phyloP scores from a whole-genome alignment of 202 grass and related monocot species.

The Schoenoplectus triqueter region DNA sequence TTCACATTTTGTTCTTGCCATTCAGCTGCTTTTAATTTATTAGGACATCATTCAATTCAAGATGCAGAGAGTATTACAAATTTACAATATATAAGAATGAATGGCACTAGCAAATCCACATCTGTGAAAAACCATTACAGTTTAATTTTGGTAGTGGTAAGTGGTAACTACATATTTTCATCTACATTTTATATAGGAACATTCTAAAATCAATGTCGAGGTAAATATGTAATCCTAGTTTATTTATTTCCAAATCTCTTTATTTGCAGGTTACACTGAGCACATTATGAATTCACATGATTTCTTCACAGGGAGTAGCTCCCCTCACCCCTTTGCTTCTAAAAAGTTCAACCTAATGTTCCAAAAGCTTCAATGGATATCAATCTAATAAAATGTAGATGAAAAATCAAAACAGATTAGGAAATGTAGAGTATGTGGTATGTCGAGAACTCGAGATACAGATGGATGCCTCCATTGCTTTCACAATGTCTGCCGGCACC shows the following conservation, averaged over 20 bases:
- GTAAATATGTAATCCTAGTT: not conserved
- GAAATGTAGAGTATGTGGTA: constrained; percentile 80
- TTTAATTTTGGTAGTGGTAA: no score
- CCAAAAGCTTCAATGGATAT: constrained; percentile 26
- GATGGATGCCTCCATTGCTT: constrained; percentile 68
- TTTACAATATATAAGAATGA: no score
- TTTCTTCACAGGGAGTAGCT: constrained; percentile 89
- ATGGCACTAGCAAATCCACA: no score
- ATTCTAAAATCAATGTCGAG: no score
- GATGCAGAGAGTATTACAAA: no score
- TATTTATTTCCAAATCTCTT: not conserved
- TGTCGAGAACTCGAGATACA: constrained; percentile 52
- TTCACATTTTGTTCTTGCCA: no score
- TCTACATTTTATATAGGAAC: no score
- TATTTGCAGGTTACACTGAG: constrained; percentile 67
- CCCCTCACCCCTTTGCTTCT: not conserved
- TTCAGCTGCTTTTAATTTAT: no score
- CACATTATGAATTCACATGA: constrained; percentile 74
- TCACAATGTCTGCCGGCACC: constrained; percentile 93
- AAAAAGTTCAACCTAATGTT: constrained; percentile 22
- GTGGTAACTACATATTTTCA: no score
- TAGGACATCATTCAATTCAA: no score
- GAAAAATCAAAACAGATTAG: constrained; percentile 56
- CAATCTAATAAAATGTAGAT: constrained; percentile 51
- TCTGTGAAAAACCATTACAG: no score